Conservation (phyloP, 345 rosid species). For the Cardamine occulta region DNA sequence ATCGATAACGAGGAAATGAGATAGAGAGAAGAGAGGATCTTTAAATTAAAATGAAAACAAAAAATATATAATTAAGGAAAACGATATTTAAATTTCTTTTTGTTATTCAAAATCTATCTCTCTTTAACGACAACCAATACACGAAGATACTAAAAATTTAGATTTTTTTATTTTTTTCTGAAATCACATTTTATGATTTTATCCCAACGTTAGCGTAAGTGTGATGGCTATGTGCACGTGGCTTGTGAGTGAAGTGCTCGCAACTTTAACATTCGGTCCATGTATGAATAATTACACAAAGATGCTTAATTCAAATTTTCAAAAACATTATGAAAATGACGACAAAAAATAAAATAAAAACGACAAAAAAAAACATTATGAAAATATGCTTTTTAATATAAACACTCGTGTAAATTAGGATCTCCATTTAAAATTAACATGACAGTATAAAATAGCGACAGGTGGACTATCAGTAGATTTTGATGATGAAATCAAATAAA, state of each 20-base stretch:
- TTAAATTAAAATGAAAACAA: not conserved
- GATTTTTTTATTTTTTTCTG: not conserved
- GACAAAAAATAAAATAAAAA: no score
- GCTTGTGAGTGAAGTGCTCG: slow-evolving; percentile 32
- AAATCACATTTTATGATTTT: slow-evolving; percentile 14
- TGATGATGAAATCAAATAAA: slow-evolving; percentile 5
- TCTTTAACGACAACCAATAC: slow-evolving; percentile 20
- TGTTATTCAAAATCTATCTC: slow-evolving; percentile 11
- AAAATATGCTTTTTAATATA: not conserved
- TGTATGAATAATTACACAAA: not conserved
- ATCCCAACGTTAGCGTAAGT: slow-evolving; percentile 30
- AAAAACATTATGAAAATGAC: not conserved
- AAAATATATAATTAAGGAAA: not conserved
- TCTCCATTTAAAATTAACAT: no score
- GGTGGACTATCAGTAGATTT: slow-evolving; percentile 1
- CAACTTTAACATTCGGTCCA: slow-evolving; percentile 28
- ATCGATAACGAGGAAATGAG: slow-evolving; percentile 3
- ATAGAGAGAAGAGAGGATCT: not conserved
- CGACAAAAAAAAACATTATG: not conserved
- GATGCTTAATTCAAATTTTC: not conserved
- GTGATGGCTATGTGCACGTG: slow-evolving; percentile 38
- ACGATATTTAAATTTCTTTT: not conserved
- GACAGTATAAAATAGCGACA: not conserved
- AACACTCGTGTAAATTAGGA: not conserved
- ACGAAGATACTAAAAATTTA: slow-evolving; percentile 6